A percentile compares a stretch with the other conserved stretches of the same genome.
Conservation (phyloP, 2,329 filamentous ascomycete species). For the Fusarium papillatum region DNA sequence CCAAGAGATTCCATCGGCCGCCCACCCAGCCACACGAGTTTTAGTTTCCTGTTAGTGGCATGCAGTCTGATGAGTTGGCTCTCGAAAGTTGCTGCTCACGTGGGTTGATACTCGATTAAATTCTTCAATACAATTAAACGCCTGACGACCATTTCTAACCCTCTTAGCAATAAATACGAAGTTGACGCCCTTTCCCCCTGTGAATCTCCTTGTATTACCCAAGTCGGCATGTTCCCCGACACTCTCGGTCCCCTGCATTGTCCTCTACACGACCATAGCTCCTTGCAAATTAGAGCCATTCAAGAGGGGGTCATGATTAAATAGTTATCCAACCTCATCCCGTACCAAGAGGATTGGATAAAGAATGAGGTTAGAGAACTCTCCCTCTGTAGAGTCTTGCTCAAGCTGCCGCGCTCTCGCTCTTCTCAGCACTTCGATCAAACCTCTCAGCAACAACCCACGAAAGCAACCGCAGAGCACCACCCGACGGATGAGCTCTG, state of each 20-base stretch:
- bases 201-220: background rate
- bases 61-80: background rate
- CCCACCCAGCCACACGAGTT: background rate
- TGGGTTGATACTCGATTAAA: background rate
- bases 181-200: background rate
- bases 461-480: background rate
- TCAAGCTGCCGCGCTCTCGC: background rate
- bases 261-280: background rate
- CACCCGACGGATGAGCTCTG: background rate
- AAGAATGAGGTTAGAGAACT: background rate
- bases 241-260: background rate
- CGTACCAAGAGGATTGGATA: background rate
- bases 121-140: background rate
- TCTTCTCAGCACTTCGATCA: background rate
- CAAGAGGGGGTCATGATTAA: background rate
- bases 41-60: background rate
- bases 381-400: background rate
- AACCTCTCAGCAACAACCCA: background rate
- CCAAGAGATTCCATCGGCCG: background rate
- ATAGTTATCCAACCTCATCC: background rate
- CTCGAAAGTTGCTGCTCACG: background rate
- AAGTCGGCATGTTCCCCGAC: background rate
- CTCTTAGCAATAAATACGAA: background rate
- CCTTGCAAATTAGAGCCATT: background rate
- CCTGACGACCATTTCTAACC: background rate